phyloP scores from a whole-genome alignment of 257 asterid genomes.

The Primulina huaijiensis region DNA sequence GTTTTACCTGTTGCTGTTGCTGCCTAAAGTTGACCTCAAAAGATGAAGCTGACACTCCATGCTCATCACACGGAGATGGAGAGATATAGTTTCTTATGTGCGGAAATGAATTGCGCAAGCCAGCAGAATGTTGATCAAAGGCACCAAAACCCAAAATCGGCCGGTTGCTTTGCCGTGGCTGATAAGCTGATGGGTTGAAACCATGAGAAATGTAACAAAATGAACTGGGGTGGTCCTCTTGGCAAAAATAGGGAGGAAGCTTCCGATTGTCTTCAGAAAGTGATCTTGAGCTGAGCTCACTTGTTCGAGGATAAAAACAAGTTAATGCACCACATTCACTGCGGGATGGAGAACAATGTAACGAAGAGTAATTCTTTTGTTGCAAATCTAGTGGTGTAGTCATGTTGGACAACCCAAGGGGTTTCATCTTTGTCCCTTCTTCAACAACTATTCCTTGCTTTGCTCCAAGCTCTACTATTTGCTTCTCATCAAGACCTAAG shows the following conservation, averaged over 20 bases:
- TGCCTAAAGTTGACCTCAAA: slow-evolving; percentile 37
- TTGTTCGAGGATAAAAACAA: slow-evolving; percentile 43
- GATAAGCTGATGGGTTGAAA: slow-evolving; percentile 42
- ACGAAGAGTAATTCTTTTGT: slow-evolving; percentile 26
- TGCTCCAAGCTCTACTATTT: slow-evolving; percentile 58
- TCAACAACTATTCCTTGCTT: slow-evolving; percentile 68
- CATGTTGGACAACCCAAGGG: slow-evolving; percentile 39
- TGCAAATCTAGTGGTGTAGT: slow-evolving; percentile 36
- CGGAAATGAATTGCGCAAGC: slow-evolving; percentile 36
- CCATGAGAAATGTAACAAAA: slow-evolving; percentile 46
- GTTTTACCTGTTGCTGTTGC: slow-evolving; percentile 44
- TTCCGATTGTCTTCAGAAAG: slow-evolving; percentile 36
- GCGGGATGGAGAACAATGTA: slow-evolving; percentile 31
- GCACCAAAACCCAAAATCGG: slow-evolving; percentile 32
- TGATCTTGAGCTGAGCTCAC: slow-evolving; percentile 38
- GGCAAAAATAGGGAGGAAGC: slow-evolving; percentile 35
- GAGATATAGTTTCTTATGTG: slow-evolving; percentile 36
- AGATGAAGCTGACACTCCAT: slow-evolving; percentile 36
- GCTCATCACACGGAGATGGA: slow-evolving; percentile 37
- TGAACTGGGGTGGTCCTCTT: slow-evolving; percentile 55
- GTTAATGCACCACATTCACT: slow-evolving; percentile 33
- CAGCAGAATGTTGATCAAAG: slow-evolving; percentile 36
- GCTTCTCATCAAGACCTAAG: slow-evolving; percentile 81
- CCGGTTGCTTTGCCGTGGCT: slow-evolving; percentile 39
- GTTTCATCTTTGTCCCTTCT: slow-evolving; percentile 45